phyloP scores from a whole-genome alignment of 495 filamentous ascomycete species.

The Aspergillus nidulans region DNA sequence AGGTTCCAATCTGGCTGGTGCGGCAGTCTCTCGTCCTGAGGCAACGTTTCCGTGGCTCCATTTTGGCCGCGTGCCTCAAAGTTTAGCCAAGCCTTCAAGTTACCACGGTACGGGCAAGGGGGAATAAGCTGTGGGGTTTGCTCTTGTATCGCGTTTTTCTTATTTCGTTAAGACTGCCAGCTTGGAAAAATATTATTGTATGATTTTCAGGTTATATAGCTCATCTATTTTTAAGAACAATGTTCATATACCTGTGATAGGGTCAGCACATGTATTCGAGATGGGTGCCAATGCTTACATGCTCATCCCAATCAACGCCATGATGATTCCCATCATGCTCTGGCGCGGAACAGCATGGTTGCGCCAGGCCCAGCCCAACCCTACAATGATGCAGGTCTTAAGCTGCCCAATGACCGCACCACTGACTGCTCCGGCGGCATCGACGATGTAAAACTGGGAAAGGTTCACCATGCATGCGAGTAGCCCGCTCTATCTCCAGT shows the following conservation, averaged over 20 bases:
- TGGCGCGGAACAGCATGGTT: slow-evolving; percentile 22
- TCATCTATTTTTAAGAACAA: slow-evolving; percentile 11
- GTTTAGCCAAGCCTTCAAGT: background rate
- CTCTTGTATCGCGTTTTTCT: no score
- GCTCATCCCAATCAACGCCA: slow-evolving; percentile 25
- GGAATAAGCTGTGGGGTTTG: no score
- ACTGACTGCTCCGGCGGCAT: slow-evolving; percentile 62
- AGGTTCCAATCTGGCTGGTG: no score
- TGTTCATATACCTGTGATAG: slow-evolving; percentile 18
- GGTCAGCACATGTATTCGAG: background rate
- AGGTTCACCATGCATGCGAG: slow-evolving; percentile 68
- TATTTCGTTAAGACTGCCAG: no score
- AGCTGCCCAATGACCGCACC: slow-evolving; percentile 67
- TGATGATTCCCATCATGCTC: slow-evolving; percentile 24
- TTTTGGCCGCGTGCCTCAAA: background rate
- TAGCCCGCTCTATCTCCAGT: slow-evolving; percentile 33
- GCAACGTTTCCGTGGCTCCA: background rate
- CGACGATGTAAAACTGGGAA: slow-evolving; percentile 72
- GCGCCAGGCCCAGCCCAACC: slow-evolving; percentile 31
- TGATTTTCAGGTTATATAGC: background rate
- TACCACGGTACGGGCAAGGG: background rate
- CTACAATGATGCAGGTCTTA: slow-evolving; percentile 42
- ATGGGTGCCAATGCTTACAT: slow-evolving; percentile 27
- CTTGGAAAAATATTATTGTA: background rate
- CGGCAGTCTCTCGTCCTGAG: background rate